Base-by-base conservation (phyloP, 257 asterid genomes). In the Ajuga chamaepitys region DNA sequence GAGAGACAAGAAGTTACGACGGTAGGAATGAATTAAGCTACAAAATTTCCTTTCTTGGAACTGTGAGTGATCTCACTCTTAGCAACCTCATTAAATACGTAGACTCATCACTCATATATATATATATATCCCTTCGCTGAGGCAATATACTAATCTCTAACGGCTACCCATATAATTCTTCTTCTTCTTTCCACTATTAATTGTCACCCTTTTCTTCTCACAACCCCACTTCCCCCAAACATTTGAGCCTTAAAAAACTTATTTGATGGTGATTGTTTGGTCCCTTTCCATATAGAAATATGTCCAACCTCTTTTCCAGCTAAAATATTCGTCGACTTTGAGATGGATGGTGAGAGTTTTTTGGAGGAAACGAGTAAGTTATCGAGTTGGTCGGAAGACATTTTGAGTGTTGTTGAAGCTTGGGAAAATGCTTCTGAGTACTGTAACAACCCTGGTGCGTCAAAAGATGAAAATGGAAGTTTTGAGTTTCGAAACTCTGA, bases 361-460 rank as follows among this genome's bases (percentile, higher is more conserved):
- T 78, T 85, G 9, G 80, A 65, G 25, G 86, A 76, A 13, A 44
- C 63, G 3, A 7, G 21, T 11, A 60, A 26, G 16, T 63, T 70
- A 7, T 64, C 38, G 7, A 70, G 35, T 11, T 71, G 55, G 3
- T 12, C 14, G 17, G 96, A 86, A 2, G 95, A 91, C 7, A 86
- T 91, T 40, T 91, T 88, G 73, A 73, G 86, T 8, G 77, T 85
- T 12, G 78, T 91, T 2, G 96, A 86, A 67, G 92, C 86, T 20
- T 73, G 86, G 69, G 95, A 88, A 1, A 73, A 52, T 2, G 64
- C 66, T 47, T 69, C 83, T 3, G 37, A 17, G 10, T 30, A 30
- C 6, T 38, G n/a, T 5, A 30, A 32, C 13, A 48, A 35, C 20
- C 37, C 37, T 5, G 38, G 40, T 20, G 55, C 20, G 56, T 5